phyloP scores from a whole-genome alignment of 352 stramenopile genomes.

The Stramenopiles sp. region DNA sequence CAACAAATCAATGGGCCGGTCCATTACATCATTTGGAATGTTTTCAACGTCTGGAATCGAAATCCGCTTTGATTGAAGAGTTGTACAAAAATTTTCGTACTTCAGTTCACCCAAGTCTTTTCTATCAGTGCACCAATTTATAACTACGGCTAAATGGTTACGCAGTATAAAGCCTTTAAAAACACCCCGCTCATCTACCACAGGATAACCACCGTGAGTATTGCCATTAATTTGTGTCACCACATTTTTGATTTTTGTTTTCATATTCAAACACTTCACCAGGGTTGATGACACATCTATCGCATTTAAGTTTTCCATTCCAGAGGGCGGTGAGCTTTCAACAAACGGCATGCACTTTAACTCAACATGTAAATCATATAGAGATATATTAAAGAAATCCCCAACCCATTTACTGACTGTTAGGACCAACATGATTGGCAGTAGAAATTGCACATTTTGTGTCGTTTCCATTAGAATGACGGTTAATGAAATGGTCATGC shows the following conservation, averaged over 20 bases:
- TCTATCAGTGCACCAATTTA: not conserved
- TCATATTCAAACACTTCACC: not conserved
- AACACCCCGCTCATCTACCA: not conserved
- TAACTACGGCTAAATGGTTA: not conserved
- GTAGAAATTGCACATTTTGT: constrained; percentile 90
- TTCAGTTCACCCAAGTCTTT: not conserved
- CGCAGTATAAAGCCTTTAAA: not conserved
- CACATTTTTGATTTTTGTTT: not conserved
- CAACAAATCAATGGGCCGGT: constrained; percentile 54
- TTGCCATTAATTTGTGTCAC: not conserved
- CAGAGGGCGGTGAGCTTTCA: constrained; percentile 67
- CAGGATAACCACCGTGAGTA: not conserved
- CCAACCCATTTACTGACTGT: constrained; percentile 79
- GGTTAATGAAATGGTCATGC: constrained; percentile 95
- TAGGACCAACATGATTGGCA: constrained; percentile 92
- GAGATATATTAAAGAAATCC: constrained; percentile 90
- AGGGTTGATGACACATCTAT: not conserved
- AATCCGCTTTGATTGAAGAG: not conserved
- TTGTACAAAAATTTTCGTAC: not conserved
- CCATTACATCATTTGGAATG: not conserved
- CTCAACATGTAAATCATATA: constrained; percentile 98
- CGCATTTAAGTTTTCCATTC: not conserved
- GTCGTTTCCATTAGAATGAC: constrained; percentile 96
- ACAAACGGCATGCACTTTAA: constrained; percentile 87
- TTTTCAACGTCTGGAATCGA: not conserved